A percentile compares a stretch with the other conserved stretches of the same genome.
phyloP scores from a whole-genome alignment of 106 monocot species.

The Triglochin maritima region DNA sequence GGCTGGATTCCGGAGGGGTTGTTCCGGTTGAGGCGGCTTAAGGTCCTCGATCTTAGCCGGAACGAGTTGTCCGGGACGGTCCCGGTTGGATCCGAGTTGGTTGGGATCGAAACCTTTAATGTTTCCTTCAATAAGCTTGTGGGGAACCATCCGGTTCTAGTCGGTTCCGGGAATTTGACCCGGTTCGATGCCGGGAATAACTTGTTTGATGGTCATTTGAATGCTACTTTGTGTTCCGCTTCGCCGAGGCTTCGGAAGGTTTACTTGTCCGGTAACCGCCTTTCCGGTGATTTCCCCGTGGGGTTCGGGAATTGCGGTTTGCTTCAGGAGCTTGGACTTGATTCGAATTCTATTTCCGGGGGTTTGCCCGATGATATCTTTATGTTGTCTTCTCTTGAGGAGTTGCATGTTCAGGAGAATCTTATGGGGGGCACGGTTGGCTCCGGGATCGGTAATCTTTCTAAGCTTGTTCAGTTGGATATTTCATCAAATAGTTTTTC shows the following conservation, averaged over 20 bases:
- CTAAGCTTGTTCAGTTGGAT: slow-evolving; percentile 51
- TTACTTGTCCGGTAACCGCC: slow-evolving; percentile 39
- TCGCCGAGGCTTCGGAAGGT: slow-evolving; percentile 31
- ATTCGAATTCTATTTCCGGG: slow-evolving; percentile 37
- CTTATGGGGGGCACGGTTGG: slow-evolving; percentile 25
- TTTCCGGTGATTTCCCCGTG: slow-evolving; percentile 42
- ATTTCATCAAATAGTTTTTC: slow-evolving; percentile 55
- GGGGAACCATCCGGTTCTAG: slow-evolving; percentile 48
- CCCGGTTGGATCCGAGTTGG: slow-evolving; percentile 23
- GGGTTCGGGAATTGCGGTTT: slow-evolving; percentile 67
- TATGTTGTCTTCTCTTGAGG: slow-evolving; percentile 22
- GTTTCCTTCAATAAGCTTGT: slow-evolving; percentile 52
- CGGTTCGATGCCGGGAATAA: slow-evolving; percentile 41
- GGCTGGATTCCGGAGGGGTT: slow-evolving; percentile 37
- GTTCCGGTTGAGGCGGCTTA: slow-evolving; percentile 29
- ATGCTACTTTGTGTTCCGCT: slow-evolving; percentile 41
- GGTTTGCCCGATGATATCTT: slow-evolving; percentile 69
- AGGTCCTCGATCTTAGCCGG: slow-evolving; percentile 49
- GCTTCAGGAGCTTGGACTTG: slow-evolving; percentile 44
- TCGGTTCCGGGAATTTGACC: slow-evolving; percentile 25
- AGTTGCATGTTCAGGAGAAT: slow-evolving; percentile 38
- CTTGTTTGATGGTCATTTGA: slow-evolving; percentile 33
- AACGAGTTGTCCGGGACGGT: slow-evolving; percentile 45
- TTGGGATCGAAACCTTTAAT: slow-evolving; percentile 46
- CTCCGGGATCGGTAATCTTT: slow-evolving; percentile 44